Evolutionary conservation across 106 monocot species (phyloP).

Genomic region (Apostasia shenzhenica): DNA sequence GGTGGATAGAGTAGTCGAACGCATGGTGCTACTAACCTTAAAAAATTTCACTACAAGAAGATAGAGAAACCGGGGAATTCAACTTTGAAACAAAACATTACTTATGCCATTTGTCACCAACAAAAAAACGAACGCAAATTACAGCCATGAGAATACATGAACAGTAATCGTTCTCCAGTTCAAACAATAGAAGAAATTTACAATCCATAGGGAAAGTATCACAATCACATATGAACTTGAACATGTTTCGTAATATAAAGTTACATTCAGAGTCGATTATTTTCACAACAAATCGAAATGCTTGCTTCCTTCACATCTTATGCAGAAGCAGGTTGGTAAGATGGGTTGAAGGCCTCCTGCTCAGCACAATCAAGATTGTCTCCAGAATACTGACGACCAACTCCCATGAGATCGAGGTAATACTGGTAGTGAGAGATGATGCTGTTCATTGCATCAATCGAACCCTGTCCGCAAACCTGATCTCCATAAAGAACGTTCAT

Average conservation of each 20-base stretch:
- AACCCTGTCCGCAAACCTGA: conserved; percentile 69
- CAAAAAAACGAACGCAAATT: too few species aligned
- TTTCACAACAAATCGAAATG: too few species aligned
- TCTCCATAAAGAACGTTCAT: conserved; percentile 91
- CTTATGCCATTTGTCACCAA: too few species aligned
- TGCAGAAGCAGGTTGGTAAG: conserved; percentile 38
- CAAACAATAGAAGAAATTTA: too few species aligned
- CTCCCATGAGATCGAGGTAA: conserved; percentile 89
- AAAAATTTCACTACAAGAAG: too few species aligned
- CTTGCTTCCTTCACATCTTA: background rate
- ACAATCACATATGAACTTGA: background rate
- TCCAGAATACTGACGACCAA: conserved; percentile 63
- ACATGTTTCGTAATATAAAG: background rate
- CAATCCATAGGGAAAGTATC: background rate
- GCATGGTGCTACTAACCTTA: too few species aligned
- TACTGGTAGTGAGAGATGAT: conserved; percentile 88
- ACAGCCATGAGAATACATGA: too few species aligned
- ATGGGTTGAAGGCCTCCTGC: conserved; percentile 73
- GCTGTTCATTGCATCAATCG: conserved; percentile 71
- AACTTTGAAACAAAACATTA: too few species aligned
- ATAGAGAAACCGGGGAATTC: too few species aligned
- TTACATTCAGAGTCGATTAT: background rate
- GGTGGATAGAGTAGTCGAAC: too few species aligned
- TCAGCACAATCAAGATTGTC: conserved; percentile 86
- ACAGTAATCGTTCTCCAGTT: too few species aligned